Conservation (phyloP, 106 monocot genomes). For the Platanthera guangdongensis region DNA sequence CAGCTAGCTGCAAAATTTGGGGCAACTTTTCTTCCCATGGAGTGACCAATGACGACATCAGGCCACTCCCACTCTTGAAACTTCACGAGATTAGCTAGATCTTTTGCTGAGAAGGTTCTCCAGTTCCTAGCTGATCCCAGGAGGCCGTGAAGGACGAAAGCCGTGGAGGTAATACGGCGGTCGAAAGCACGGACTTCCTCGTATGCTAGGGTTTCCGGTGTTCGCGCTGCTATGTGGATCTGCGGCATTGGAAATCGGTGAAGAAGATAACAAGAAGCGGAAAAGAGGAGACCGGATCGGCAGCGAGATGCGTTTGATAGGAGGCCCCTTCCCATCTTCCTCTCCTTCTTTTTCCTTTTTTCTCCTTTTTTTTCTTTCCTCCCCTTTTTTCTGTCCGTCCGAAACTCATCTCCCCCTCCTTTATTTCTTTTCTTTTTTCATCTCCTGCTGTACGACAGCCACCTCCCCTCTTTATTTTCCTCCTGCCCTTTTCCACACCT, state of each 20-base stretch:
- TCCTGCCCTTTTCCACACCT: no score
- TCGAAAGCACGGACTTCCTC: conserved; percentile 40
- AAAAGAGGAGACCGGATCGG: conserved; percentile 27
- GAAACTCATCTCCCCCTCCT: no score
- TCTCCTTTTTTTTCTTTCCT: no score
- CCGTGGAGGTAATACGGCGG: conserved; percentile 28
- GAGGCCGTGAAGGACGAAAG: conserved; percentile 55
- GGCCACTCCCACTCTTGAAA: conserved; percentile 76
- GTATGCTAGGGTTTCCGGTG: conserved; percentile 42
- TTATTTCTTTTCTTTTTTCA: no score
- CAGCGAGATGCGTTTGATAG: no score
- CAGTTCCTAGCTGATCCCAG: conserved; percentile 58
- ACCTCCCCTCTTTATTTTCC: no score
- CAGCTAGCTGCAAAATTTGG: conserved; percentile 59
- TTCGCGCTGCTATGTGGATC: conserved; percentile 8
- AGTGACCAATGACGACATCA: conserved; percentile 86
- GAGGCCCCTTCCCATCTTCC: conserved; percentile 4
- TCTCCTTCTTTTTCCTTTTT: no score
- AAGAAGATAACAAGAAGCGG: conserved; percentile 5
- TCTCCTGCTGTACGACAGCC: no score
- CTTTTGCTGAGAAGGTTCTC: conserved; percentile 53
- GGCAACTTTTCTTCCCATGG: conserved; percentile 95
- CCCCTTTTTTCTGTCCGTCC: no score
- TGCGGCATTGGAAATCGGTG: conserved; percentile 4
- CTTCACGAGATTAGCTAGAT: conserved; percentile 70